These are phyloP conservation scores for Citrus reticulata DNA, from an alignment of 345 rosid genomes.

Conservation along the genomic window DNA sequence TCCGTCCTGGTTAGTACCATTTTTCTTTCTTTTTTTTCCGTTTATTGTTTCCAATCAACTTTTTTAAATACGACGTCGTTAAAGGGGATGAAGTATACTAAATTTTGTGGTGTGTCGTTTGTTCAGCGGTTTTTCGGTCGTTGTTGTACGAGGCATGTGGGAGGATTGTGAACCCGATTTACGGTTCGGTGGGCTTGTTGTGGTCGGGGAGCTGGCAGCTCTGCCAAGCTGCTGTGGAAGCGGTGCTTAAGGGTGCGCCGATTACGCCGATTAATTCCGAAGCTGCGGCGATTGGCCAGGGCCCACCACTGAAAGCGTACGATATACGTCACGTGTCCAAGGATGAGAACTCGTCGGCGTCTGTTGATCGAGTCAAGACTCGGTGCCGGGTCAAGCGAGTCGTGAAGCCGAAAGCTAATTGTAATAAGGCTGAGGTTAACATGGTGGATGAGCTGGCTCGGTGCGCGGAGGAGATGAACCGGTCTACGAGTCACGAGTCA, in stretches of 20 bases:
- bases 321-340: constrained; percentile 91
- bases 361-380: constrained; percentile 31
- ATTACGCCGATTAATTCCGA: constrained; percentile 72
- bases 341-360: constrained; percentile 55
- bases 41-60: too few species aligned
- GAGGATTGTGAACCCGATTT: constrained; percentile 90
- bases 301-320: constrained; percentile 70
- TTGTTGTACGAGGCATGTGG: constrained; percentile 98
- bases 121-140: constrained; percentile 84
- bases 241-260: constrained; percentile 84
- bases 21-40: not conserved
- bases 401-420: constrained; percentile 23
- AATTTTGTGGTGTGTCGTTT: not conserved
- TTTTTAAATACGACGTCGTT: not conserved
- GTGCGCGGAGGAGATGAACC: constrained; percentile 27
- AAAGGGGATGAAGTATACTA: too few species aligned
- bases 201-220: constrained; percentile 97
- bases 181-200: constrained; percentile 89
- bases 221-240: constrained; percentile 93
- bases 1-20: constrained; percentile 72
- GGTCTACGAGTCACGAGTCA: constrained; percentile 79
- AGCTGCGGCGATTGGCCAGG: constrained; percentile 59
- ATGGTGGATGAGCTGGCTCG: not conserved
- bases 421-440: not conserved
- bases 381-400: constrained; percentile 52